phyloP scores from a whole-genome alignment of 805 yeast genomes.

The Wickerhamomyces queroliae region DNA sequence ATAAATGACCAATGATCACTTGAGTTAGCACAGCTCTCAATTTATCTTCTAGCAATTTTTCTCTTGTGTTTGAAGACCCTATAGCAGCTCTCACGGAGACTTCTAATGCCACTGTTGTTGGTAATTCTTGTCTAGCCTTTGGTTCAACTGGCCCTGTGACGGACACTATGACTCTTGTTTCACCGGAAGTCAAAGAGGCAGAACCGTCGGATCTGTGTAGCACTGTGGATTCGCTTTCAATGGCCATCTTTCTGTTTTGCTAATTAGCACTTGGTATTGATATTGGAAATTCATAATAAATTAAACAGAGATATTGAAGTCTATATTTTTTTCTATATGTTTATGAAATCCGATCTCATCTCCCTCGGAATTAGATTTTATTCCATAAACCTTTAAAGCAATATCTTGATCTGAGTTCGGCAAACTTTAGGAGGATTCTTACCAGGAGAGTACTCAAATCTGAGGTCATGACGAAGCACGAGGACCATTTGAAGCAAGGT shows the following conservation, averaged over 20 bases:
- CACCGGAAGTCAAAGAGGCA: constrained; percentile 46
- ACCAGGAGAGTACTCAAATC: not conserved
- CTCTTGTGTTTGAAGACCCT: constrained; percentile 74
- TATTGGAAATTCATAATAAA: not conserved
- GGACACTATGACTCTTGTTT: constrained; percentile 60
- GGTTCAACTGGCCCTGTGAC: constrained; percentile 92
- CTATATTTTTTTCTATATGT: too few relatives aligned
- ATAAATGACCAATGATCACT: constrained; percentile 51
- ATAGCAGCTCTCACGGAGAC: constrained; percentile 70
- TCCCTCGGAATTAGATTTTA: too few relatives aligned
- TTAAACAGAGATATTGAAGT: too few relatives aligned
- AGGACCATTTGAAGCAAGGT: constrained; percentile 40
- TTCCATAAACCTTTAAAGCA: too few relatives aligned
- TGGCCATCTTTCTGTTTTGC: not conserved
- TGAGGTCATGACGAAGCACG: constrained; percentile 3
- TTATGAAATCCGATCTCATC: too few relatives aligned
- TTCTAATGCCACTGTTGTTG: constrained; percentile 73
- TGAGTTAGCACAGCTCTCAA: constrained; percentile 56
- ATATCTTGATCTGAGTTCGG: not conserved
- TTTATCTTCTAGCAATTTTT: constrained; percentile 68
- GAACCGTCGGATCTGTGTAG: constrained; percentile 78
- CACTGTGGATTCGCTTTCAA: constrained; percentile 12
- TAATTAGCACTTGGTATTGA: too few relatives aligned
- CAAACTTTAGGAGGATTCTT: not conserved
- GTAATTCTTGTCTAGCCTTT: constrained; percentile 75